A percentile compares a stretch with the other conserved stretches of the same genome.
Evolutionary conservation across 1,139 yeast genomes (phyloP).

Genomic region (Candida buenavistaensis): DNA sequence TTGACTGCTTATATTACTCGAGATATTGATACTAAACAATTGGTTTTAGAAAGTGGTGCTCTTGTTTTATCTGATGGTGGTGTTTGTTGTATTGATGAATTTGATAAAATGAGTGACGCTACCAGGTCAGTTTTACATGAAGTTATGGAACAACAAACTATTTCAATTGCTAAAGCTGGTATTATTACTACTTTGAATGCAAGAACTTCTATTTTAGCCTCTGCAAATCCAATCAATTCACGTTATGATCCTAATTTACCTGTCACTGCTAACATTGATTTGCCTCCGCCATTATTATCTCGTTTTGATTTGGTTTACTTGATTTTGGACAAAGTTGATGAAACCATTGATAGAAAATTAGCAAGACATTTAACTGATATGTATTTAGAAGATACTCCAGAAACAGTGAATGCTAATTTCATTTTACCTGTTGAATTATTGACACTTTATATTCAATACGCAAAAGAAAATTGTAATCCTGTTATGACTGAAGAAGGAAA

Average conservation of each 20-base stretch:
- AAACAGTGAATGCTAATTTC: conserved; percentile 63
- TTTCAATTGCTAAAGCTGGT: conserved; percentile 97
- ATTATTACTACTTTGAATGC: conserved; percentile 96
- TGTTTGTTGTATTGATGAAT: conserved; percentile 97
- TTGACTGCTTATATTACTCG: conserved; percentile 94
- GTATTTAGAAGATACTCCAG: conserved; percentile 88
- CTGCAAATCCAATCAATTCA: conserved; percentile 97
- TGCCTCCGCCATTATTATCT: conserved; percentile 93
- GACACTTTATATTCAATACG: conserved; percentile 87
- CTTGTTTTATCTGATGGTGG: conserved; percentile 97
- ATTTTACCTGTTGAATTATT: conserved; percentile 84
- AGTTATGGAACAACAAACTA: conserved; percentile 99
- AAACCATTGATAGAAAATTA: conserved; percentile 75
- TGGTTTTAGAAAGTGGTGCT: conserved; percentile 95
- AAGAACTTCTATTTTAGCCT: conserved; percentile 90
- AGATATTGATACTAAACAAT: conserved; percentile 89
- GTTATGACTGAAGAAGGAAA: conserved; percentile 77
- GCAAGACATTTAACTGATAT: conserved; percentile 89
- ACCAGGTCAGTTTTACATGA: conserved; percentile 95
- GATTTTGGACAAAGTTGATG: conserved; percentile 90
- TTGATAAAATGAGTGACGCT: conserved; percentile 94
- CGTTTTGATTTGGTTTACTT: conserved; percentile 93
- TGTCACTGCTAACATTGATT: conserved; percentile 90
- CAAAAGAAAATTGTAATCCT: conserved; percentile 80
- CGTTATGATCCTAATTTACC: conserved; percentile 91